Evolutionary conservation across 73 alveolate species (phyloP).

Genomic region (Blepharisma japonicum): DNA sequence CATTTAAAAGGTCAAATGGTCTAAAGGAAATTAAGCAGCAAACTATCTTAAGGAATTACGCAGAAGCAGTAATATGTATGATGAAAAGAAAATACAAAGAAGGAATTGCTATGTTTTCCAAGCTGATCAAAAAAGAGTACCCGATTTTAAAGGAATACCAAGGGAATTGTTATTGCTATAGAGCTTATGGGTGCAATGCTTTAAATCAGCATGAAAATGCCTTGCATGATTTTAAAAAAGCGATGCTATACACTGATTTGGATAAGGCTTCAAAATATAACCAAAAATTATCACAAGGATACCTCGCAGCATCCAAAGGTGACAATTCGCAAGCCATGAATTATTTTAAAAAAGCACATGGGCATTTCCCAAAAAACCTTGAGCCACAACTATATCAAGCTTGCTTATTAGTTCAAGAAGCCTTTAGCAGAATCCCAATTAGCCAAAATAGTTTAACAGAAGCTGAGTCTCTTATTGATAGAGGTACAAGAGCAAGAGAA

Average conservation of each 20-base stretch:
- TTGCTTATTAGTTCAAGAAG: conserved; percentile 26
- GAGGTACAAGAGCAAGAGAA: neutral
- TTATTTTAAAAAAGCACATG: conserved; percentile 20
- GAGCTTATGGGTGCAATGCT: conserved; percentile 36
- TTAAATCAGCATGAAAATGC: conserved; percentile 18
- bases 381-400: conserved; percentile 31
- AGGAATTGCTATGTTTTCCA: conserved; percentile 29
- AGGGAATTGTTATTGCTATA: conserved; percentile 24
- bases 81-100: conserved; percentile 32
- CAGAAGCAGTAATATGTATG: conserved; percentile 24
- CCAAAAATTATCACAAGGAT: conserved; percentile 34
- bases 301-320: neutral
- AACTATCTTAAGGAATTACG: neutral
- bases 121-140: neutral
- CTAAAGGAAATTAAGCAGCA: neutral
- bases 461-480: neutral
- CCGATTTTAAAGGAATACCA: conserved; percentile 1
- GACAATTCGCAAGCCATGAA: neutral
- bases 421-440: conserved; percentile 5
- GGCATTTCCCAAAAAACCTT: conserved; percentile 30
- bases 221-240: conserved; percentile 6
- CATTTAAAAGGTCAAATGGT: neutral
- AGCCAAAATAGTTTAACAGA: neutral
- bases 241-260: neutral
- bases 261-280: conserved; percentile 28